Base-by-base conservation (phyloP, 2,329 filamentous ascomycete genomes). In the Raffaelea albimanens region DNA sequence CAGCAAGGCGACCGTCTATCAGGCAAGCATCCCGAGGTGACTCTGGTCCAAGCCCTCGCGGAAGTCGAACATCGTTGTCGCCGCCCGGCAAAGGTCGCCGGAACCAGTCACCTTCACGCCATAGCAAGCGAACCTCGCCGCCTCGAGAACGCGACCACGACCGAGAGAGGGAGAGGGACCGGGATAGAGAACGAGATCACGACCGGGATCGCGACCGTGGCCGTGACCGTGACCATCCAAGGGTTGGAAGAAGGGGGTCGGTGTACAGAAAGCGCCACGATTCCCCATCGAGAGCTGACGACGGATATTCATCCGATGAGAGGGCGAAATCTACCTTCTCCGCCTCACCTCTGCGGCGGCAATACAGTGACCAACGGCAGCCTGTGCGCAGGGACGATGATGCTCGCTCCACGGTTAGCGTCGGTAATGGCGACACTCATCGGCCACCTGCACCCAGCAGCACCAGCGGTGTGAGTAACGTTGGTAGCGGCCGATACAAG, bases 271-370 rank as follows among this genome's bases (percentile, higher is more conserved):
- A 48, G 2, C 55, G 50, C 40, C 43, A 50, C 31, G 46, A 50
- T 18, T 52, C 54, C 2, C 22, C 41, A 7, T 48, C 57, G 2
- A 53, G 59, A 4, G 57, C 61, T 14, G 62, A 64, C n/a, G 63
- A 63, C 7, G 67, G 59, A 18, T 63, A 64, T 31, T 68, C 67
- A 3, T 65, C 63, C 22, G 68, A 70, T 19, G 69, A 71, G 10
- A 56, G 62, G 29, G 51, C 59, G 11, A 65, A 59, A 47, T 56
- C 55, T 3, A 53, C 59, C 19, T 52, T 38, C 1, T 19, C 41
- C 33, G 42, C 40, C 16, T 43, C 43, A 4, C 45, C 50, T 5
- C 14, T 52, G 14, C 51, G 53, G 11, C 60, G 47, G 43, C 60
- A 47, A 45, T 60, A 11, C 20, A n/a, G 23, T 11, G 40, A 42